Base-by-base conservation (phyloP, 176 grass and related monocot genomes). In the Pharus latifolius region DNA sequence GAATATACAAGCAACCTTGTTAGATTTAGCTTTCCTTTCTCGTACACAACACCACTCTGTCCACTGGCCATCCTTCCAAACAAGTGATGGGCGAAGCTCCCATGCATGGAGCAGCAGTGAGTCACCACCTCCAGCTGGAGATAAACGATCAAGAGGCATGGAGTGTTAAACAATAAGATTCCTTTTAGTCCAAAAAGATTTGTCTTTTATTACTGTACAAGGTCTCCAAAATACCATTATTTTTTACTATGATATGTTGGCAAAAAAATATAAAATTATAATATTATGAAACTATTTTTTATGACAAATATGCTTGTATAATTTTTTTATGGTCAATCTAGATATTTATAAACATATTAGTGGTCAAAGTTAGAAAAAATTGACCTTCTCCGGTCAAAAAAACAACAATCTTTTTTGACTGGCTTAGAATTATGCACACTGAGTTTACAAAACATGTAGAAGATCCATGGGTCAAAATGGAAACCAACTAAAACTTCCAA, bases 21-120 rank as follows among this genome's bases (percentile, higher is more conserved):
- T 76, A 16, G 76, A 65, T 70, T 79, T 69, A 44, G 77, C 47
- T 65, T 74, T 91, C 76, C 64, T 84, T 32, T 74, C 90, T 86
- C 29, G 74, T 14, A 67, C 63, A 64, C 57, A 87, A 31, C 84
- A 70, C 84, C 76, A 84, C 67, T 86, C 79, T 53, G 40, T 81
- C 96, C 96, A 99, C 37, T 88, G 76, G 2, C 79, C 85, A 86
- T 95, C 90, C 28, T 99, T 78, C 96, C 96, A 99, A 75, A 91
- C 54, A 77, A 91, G 85, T 52, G 90, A 84, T 56, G 85, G 84
- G 30, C 96, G 87, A 70, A 99, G 85, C 70, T 53, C 82, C 84
- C 84, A 91, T 69, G 72, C 76, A 77, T 91, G 80, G 72, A 95
- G 64, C 27, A 70, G 29, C 67, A 84, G 73, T 16, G 87, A 86